Conservation (phyloP, 1,139 yeast genomes). For the Lodderomyces theae region DNA sequence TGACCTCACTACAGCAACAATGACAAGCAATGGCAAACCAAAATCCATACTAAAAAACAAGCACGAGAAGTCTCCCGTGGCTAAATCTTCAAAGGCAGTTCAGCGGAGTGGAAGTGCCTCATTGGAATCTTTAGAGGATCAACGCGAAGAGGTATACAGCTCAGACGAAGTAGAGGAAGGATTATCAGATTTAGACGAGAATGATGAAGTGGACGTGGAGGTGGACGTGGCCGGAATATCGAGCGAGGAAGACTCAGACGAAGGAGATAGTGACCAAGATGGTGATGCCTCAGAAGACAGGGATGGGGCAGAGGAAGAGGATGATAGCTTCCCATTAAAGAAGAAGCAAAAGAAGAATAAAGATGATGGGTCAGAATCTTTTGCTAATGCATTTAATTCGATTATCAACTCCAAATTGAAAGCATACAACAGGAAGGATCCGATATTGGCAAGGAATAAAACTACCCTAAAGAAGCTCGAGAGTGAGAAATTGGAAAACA, state of each 20-base stretch:
- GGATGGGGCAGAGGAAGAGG: slow-evolving; percentile 28
- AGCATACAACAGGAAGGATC: slow-evolving; percentile 84
- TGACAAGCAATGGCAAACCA: not conserved
- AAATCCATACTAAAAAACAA: slow-evolving; percentile 10
- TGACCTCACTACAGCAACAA: not conserved
- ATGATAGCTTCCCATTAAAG: slow-evolving; percentile 40
- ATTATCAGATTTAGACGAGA: slow-evolving; percentile 12
- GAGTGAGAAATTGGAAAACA: slow-evolving; percentile 75
- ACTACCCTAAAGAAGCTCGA: slow-evolving; percentile 70
- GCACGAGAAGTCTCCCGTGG: not conserved
- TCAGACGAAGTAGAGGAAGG: slow-evolving; percentile 11
- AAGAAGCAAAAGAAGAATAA: slow-evolving; percentile 52
- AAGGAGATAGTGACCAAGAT: slow-evolving; percentile 24
- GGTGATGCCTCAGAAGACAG: too few species aligned
- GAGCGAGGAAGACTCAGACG: slow-evolving; percentile 14
- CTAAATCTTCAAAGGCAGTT: slow-evolving; percentile 6
- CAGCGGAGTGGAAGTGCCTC: too few species aligned
- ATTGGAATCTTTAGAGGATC: too few species aligned
- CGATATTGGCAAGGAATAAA: slow-evolving; percentile 80
- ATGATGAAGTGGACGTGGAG: slow-evolving; percentile 19
- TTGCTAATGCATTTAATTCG: slow-evolving; percentile 81
- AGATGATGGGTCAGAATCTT: slow-evolving; percentile 69
- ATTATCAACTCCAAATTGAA: slow-evolving; percentile 82
- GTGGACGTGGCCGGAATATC: slow-evolving; percentile 18
- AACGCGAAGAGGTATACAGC: slow-evolving; percentile 11